Conservation (phyloP, 1,139 yeast species). For the Taiozyma onychis region DNA sequence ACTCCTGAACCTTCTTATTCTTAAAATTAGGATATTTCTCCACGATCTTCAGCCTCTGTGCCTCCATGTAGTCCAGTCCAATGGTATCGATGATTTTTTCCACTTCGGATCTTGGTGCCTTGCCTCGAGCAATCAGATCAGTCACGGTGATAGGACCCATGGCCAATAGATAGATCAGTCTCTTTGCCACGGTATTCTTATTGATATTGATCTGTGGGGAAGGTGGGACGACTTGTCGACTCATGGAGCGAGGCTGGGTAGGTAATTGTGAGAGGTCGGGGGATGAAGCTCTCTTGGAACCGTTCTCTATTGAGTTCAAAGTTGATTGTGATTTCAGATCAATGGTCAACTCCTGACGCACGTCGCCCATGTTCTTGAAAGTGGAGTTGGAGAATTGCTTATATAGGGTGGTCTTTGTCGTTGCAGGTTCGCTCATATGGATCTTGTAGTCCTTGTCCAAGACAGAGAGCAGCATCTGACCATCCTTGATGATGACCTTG, state of each 20-base stretch:
- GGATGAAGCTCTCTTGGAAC: neutral
- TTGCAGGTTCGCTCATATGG: neutral
- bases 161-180: slow-evolving; percentile 13
- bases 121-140: slow-evolving; percentile 9
- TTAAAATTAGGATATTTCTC: slow-evolving; percentile 8
- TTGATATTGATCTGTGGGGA: neutral
- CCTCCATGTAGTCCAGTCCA: slow-evolving; percentile 8
- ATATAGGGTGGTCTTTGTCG: slow-evolving; percentile 7
- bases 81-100: slow-evolving; percentile 7
- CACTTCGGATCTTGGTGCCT: slow-evolving; percentile 8
- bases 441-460: neutral
- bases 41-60: slow-evolving; percentile 1
- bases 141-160: slow-evolving; percentile 16
- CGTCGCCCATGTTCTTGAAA: slow-evolving; percentile 11
- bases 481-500: slow-evolving; percentile 7
- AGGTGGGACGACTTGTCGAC: neutral
- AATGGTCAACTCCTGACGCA: neutral
- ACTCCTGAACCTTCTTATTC: neutral
- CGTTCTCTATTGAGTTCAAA: neutral
- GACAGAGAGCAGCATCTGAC: slow-evolving; percentile 4
- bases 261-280: neutral
- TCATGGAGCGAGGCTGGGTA: neutral
- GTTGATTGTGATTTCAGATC: neutral
- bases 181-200: slow-evolving; percentile 1
- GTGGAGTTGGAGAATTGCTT: slow-evolving; percentile 13